Conservation (phyloP, 2,329 filamentous ascomycete genomes). For the Xylariaceae sp. region DNA sequence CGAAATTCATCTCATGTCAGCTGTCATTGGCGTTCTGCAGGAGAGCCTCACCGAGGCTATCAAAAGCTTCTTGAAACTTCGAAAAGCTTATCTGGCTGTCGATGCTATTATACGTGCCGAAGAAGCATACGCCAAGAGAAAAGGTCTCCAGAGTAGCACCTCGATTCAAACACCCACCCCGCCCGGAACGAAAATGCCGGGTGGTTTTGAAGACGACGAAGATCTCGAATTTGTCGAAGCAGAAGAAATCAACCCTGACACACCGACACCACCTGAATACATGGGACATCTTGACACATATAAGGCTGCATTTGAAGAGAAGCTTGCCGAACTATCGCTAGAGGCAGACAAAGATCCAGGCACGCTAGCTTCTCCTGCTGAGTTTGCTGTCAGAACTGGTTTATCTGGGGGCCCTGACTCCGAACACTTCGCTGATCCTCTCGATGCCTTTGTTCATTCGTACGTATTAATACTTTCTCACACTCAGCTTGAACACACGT, state of each 20-base stretch:
- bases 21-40: conserved; percentile 83
- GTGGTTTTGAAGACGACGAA: conserved; percentile 29
- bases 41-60: conserved; percentile 90
- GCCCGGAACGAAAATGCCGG: conserved; percentile 18
- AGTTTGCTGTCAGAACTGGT: conserved; percentile 1
- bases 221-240: conserved; percentile 54
- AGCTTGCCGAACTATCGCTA: conserved; percentile 23
- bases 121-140: conserved; percentile 46
- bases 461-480: conserved; percentile 6
- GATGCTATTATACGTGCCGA: conserved; percentile 76
- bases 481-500: neutral
- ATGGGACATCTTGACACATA: conserved; percentile 40
- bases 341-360: conserved; percentile 12
- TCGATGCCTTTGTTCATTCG: conserved; percentile 78
- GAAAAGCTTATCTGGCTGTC: conserved; percentile 81
- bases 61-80: conserved; percentile 86
- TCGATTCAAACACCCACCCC: conserved; percentile 11
- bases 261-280: conserved; percentile 44
- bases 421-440: conserved; percentile 65
- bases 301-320: conserved; percentile 24
- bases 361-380: neutral
- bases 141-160: conserved; percentile 26
- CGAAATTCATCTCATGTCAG: conserved; percentile 83
- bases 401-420: conserved; percentile 50
- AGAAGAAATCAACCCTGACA: conserved; percentile 43